Evolutionary conservation across 2,329 filamentous ascomycete species (phyloP).

Genomic region (Sporothrix phasma): DNA sequence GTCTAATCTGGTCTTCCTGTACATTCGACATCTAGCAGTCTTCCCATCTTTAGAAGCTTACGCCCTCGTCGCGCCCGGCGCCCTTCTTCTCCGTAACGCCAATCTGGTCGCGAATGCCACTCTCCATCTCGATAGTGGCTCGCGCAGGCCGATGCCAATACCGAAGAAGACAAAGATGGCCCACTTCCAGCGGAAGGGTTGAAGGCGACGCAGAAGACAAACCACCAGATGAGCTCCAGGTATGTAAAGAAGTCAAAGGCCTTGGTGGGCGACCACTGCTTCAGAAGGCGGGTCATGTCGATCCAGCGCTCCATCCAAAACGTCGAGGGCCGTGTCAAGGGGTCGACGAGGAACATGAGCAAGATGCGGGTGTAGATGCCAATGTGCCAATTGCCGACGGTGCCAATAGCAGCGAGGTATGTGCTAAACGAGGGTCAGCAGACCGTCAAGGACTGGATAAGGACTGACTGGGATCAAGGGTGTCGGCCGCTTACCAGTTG

Average conservation of each 20-base stretch:
- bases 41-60: slow-evolving; percentile 2
- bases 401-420: slow-evolving; percentile 70
- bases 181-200: slow-evolving; percentile 90
- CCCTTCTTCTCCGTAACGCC: neutral
- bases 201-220: slow-evolving; percentile 63
- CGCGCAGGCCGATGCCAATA: slow-evolving; percentile 54
- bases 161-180: slow-evolving; percentile 73
- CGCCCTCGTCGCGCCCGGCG: slow-evolving; percentile 7
- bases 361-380: slow-evolving; percentile 81
- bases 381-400: slow-evolving; percentile 80
- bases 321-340: slow-evolving; percentile 58
- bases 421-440: slow-evolving; percentile 41
- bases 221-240: slow-evolving; percentile 77
- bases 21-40: neutral
- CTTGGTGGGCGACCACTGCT: slow-evolving; percentile 56
- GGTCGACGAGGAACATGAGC: slow-evolving; percentile 77
- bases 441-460: neutral
- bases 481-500: slow-evolving; percentile 44
- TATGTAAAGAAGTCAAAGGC: slow-evolving; percentile 90
- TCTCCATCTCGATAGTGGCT: slow-evolving; percentile 56
- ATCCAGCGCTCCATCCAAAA: slow-evolving; percentile 81
- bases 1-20: neutral
- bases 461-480: too few relatives aligned
- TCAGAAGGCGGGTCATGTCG: slow-evolving; percentile 67
- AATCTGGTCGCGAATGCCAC: neutral